Percentiles rank a stretch among this genome's conserved stretches.
Evolutionary conservation across 192 early-diverging fungal species (phyloP).

Genomic region (Backusella tuberculispora): DNA sequence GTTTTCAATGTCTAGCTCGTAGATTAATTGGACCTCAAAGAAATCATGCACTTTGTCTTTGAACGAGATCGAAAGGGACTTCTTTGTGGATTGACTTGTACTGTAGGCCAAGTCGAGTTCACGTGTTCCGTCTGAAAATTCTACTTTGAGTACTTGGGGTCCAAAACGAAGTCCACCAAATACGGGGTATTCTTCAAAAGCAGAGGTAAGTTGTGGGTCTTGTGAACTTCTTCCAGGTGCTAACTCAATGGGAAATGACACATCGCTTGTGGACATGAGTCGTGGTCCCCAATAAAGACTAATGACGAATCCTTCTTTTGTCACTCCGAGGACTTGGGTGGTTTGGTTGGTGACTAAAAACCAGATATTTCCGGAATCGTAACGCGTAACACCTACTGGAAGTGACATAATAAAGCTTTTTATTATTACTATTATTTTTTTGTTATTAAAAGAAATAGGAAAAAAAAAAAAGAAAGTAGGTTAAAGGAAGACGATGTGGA

Average conservation of each 20-base stretch:
- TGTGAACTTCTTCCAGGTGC: conserved; percentile 19
- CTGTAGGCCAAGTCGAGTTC: conserved; percentile 23
- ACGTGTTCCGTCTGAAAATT: conserved; percentile 11
- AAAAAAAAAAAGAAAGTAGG: too few relatives aligned
- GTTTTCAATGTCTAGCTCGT: conserved; percentile 15
- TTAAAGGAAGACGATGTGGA: too few relatives aligned
- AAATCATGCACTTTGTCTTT: neutral
- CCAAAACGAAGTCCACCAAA: conserved; percentile 35
- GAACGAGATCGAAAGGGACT: neutral
- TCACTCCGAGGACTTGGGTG: conserved; percentile 19
- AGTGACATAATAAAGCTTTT: neutral
- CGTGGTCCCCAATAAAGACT: conserved; percentile 30
- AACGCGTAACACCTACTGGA: conserved; percentile 20
- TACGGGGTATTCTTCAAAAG: conserved; percentile 22
- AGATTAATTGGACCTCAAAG: conserved; percentile 7
- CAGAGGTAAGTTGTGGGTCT: conserved; percentile 26
- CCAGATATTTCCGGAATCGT: neutral
- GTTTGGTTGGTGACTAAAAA: conserved; percentile 24
- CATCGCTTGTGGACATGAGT: conserved; percentile 7
- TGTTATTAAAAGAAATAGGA: too few relatives aligned
- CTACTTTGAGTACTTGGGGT: neutral
- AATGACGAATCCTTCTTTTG: neutral
- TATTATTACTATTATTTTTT: too few relatives aligned
- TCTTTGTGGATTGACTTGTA: neutral
- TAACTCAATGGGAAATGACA: neutral